Evolutionary conservation across 495 filamentous ascomycete species (phyloP).

Genomic region (Hypoxylon perforatum): DNA sequence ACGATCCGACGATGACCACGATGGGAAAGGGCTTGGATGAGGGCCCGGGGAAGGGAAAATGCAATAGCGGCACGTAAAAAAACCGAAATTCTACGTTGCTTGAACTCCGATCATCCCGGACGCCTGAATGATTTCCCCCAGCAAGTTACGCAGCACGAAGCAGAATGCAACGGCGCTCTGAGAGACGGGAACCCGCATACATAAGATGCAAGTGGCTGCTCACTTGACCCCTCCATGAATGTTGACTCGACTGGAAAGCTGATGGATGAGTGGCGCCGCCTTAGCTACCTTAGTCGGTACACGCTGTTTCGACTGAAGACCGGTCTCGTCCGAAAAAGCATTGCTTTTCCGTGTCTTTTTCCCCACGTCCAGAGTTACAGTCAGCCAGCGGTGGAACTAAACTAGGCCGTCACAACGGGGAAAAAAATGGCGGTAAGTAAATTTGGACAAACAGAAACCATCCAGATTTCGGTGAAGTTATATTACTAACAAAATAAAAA

Average conservation of each 20-base stretch:
- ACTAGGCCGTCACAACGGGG: background rate
- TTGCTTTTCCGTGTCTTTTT: background rate
- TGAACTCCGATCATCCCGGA: too few species aligned
- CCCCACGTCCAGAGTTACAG: background rate
- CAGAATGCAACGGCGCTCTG: background rate
- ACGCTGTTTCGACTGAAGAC: background rate
- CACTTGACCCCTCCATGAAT: constrained; percentile 22
- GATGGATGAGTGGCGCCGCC: constrained; percentile 3
- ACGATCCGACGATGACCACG: background rate
- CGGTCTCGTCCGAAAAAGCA: constrained; percentile 18
- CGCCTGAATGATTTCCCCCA: too few species aligned
- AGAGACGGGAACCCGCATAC: constrained; percentile 25
- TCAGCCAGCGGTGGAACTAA: background rate
- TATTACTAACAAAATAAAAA: background rate
- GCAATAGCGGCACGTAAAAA: too few species aligned
- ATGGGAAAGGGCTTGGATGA: too few species aligned
- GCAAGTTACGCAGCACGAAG: too few species aligned
- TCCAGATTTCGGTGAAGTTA: background rate
- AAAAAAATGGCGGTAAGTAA: background rate
- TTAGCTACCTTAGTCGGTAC: background rate
- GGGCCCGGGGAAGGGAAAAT: too few species aligned
- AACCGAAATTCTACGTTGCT: too few species aligned
- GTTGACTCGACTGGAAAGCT: constrained; percentile 11
- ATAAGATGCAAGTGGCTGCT: constrained; percentile 35
- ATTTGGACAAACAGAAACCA: background rate